Base-by-base conservation (phyloP, 2,329 filamentous ascomycete genomes). In the Neofusicoccum sp. region DNA sequence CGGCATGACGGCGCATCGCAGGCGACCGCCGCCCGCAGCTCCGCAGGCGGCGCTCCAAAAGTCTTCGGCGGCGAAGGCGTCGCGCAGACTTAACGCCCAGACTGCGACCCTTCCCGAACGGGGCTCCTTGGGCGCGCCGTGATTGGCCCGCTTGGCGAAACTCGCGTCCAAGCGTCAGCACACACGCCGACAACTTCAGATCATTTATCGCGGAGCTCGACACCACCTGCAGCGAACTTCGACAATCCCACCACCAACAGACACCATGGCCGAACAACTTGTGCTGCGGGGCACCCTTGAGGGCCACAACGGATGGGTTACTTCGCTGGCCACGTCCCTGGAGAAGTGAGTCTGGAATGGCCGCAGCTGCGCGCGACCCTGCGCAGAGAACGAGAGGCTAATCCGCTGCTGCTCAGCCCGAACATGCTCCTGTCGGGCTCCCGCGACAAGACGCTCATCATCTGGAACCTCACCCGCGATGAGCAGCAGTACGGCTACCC, bases 221-320 rank as follows among this genome's bases (percentile, higher is more conserved):
- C 40, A 61, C 59, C 59, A 58, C 51, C 60, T 56, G 51, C 60
- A 62, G 51, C 54, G 60, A 58, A 62, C 53, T 45, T 57, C 60
- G 54, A 62, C 60, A 61, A 61, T 61, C 59, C 49, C 45, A 48
- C 59, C 59, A 61, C 51, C 60, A 62, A 58, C 61, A 63, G 34
- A 48, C 74, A 80, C 76, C 77, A 95, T 95, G 90, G 88, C 89
- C 85, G 90, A 95, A 86, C 89, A 93, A 86, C 85, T 95, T 80
- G 91, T 96, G 84, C 89, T 95, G 82, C 93, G 93, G 86, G 91
- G 91, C 80, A 95, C 90, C 86, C 90, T 96, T 81, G 91, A 95
- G 89, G 93, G 93, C 88, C 93, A 98, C 89, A 95, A 90, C 86
- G 93, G 93, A 87, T 98, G 93, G 93, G 93, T 98, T 84, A 98